phyloP scores from a whole-genome alignment of 2,329 filamentous ascomycete species.

The Zopfia rhizophila region DNA sequence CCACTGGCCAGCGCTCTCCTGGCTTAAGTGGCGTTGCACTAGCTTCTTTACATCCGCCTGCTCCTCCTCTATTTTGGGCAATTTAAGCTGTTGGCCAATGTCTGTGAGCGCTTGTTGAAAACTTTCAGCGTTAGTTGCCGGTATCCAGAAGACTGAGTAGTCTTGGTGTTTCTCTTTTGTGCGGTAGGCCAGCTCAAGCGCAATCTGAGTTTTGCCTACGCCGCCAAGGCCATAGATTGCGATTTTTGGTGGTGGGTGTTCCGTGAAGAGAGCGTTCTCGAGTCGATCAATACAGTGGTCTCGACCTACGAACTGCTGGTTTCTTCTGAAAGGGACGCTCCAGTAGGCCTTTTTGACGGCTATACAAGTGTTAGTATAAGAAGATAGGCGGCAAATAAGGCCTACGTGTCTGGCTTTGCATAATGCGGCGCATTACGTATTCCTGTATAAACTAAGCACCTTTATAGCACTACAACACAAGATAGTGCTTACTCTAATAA shows the following conservation, averaged over 20 bases:
- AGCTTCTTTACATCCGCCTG: constrained; percentile 10
- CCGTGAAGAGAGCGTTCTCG: neutral
- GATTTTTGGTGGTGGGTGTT: constrained; percentile 4
- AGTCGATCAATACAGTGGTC: neutral
- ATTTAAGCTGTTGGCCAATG: constrained; percentile 5
- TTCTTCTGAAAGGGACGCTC: constrained; percentile 5
- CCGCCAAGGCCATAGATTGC: constrained; percentile 17
- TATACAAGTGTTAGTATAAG: no score
- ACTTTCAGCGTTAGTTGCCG: constrained; percentile 13
- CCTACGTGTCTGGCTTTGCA: no score
- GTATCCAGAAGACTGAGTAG: constrained; percentile 21
- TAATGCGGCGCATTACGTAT: no score
- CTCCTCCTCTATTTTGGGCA: constrained; percentile 13
- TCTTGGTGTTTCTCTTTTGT: constrained; percentile 17
- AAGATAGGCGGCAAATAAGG: no score
- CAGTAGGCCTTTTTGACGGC: constrained; percentile 10
- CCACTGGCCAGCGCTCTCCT: constrained; percentile 15
- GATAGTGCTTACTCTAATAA: no score
- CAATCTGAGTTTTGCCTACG: constrained; percentile 20
- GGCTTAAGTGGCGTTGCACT: constrained; percentile 8
- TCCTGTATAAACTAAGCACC: no score
- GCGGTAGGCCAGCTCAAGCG: constrained; percentile 16
- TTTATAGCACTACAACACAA: no score
- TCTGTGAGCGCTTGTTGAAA: no score
- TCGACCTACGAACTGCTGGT: constrained; percentile 2